These are phyloP conservation scores for Solanum acaule DNA, from an alignment of 257 asterid species.

Conservation along the genomic window DNA sequence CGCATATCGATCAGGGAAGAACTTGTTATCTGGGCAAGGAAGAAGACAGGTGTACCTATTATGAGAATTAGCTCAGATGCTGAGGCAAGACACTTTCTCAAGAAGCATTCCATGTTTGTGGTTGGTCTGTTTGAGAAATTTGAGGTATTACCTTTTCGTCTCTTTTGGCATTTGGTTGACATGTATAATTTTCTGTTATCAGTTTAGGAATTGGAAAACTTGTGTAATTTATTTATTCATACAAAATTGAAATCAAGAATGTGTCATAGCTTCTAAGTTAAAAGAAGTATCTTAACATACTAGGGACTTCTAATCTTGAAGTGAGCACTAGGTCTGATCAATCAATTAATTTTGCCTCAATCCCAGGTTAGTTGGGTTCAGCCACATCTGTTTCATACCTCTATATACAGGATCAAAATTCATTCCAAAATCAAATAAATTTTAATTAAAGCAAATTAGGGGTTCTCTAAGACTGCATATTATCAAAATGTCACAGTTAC, in stretches of 20 bases:
- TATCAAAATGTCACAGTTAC: not conserved
- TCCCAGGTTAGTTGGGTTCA: not conserved
- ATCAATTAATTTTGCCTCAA: not conserved
- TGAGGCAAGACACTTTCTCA: slow-evolving; percentile 62
- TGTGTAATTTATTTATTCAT: not conserved
- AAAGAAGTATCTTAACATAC: not conserved
- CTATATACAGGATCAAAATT: not conserved
- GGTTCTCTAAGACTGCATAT: not conserved
- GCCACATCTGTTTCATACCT: not conserved
- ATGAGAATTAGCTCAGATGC: slow-evolving; percentile 39
- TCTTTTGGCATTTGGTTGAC: not conserved
- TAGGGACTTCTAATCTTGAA: not conserved
- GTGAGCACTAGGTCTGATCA: not conserved
- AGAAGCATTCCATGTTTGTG: slow-evolving; percentile 57
- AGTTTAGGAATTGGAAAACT: not conserved
- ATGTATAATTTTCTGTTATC: not conserved
- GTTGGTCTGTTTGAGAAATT: slow-evolving; percentile 65
- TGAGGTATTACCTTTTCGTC: slow-evolving; percentile 45
- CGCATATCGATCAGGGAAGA: slow-evolving; percentile 53
- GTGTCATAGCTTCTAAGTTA: not conserved
- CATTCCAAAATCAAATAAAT: not conserved
- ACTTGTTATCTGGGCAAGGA: slow-evolving; percentile 82
- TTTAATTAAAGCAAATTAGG: not conserved
- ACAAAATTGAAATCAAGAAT: not conserved
- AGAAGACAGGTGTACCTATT: slow-evolving; percentile 82